A percentile compares a stretch with the other conserved stretches of the same genome.
phyloP scores from a whole-genome alignment of 805 yeast species.

The Vanderwaltozyma yarrowii region DNA sequence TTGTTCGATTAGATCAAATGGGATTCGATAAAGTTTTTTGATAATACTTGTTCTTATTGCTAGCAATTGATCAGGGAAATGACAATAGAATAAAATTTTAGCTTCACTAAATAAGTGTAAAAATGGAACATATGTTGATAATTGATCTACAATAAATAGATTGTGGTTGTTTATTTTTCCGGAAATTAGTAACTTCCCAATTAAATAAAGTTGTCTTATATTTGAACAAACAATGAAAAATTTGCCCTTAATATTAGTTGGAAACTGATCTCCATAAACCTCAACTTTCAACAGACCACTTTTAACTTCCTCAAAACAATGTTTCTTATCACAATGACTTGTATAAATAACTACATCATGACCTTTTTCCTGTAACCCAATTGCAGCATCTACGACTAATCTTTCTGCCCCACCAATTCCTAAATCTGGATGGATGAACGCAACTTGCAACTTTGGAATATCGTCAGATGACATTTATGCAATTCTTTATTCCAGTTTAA shows the following conservation, averaged over 20 bases:
- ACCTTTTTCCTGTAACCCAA: conserved; percentile 63
- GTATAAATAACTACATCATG: conserved; percentile 66
- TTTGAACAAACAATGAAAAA: conserved; percentile 77
- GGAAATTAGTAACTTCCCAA: conserved; percentile 34
- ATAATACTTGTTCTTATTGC: conserved; percentile 47
- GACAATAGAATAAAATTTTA: conserved; percentile 78
- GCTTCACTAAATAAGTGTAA: conserved; percentile 35
- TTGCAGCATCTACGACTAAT: conserved; percentile 90
- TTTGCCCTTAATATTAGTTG: conserved; percentile 54
- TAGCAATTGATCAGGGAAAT: conserved; percentile 84
- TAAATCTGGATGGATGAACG: conserved; percentile 89
- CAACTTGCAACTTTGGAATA: conserved; percentile 39
- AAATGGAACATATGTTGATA: conserved; percentile 71
- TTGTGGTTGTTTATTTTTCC: conserved; percentile 48
- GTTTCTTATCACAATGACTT: conserved; percentile 78
- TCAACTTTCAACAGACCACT: conserved; percentile 46
- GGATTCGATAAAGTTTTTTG: conserved; percentile 60
- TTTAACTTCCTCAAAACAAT: conserved; percentile 85
- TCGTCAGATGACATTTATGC: not conserved
- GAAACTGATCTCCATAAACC: conserved; percentile 78
- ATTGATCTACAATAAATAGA: conserved; percentile 76
- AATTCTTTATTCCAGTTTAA: not conserved
- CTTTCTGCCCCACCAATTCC: conserved; percentile 99
- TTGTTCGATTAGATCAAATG: conserved; percentile 81
- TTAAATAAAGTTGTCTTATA: conserved; percentile 66